A percentile compares a stretch with the other conserved stretches of the same genome.
These are phyloP conservation scores for Xylaria arbuscula DNA, from an alignment of 2,329 filamentous ascomycete genomes.

Conservation along the genomic window DNA sequence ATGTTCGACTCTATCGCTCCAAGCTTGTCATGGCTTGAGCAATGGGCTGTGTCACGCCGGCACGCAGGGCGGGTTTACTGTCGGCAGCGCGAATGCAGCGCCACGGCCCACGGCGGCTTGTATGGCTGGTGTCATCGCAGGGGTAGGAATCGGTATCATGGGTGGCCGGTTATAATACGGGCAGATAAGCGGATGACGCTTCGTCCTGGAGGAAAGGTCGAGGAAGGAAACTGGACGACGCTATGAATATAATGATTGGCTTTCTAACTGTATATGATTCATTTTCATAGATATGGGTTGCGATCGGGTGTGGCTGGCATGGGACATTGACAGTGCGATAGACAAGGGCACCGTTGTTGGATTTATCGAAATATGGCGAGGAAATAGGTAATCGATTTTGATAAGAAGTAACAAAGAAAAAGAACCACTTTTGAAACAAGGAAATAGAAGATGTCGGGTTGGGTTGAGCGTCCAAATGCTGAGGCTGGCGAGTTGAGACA, in stretches of 20 bases:
- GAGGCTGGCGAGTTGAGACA: background rate
- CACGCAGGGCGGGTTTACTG: conserved; percentile 43
- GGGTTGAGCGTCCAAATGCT: background rate
- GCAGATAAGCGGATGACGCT: background rate
- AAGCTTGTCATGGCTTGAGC: conserved; percentile 61
- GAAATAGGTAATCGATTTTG: background rate
- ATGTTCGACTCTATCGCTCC: conserved; percentile 65
- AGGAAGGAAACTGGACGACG: conserved; percentile 26
- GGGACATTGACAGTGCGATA: conserved; percentile 5
- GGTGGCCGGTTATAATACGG: conserved; percentile 43
- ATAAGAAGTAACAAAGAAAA: background rate
- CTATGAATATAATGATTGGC: conserved; percentile 35
- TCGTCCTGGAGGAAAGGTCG: background rate
- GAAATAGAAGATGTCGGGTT: background rate
- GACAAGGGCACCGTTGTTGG: conserved; percentile 15
- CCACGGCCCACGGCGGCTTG: conserved; percentile 47
- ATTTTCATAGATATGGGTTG: conserved; percentile 16
- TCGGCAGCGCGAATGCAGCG: conserved; percentile 46
- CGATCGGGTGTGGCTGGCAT: background rate
- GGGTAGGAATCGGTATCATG: conserved; percentile 49
- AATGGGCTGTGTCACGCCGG: conserved; percentile 54
- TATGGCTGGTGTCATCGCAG: conserved; percentile 47
- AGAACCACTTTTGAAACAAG: background rate
- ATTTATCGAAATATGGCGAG: background rate
- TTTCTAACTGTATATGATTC: conserved; percentile 21